Base-by-base conservation (phyloP, 768 basidiomycete genomes). In the Leccinum fibrillosum region DNA sequence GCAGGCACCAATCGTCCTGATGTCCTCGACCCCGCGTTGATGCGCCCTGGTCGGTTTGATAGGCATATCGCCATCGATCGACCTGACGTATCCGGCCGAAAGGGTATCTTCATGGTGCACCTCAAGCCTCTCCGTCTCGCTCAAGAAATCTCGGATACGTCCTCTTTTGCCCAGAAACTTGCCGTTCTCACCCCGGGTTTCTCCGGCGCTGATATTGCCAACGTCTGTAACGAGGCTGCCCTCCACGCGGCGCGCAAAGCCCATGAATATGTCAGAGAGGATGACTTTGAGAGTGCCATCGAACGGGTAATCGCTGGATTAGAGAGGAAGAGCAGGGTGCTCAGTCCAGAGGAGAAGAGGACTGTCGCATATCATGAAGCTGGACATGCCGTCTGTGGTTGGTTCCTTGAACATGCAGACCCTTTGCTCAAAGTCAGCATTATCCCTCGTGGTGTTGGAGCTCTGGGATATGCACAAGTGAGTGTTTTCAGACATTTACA, bases 281-380 rank as follows among this genome's bases (percentile, higher is more conserved):
- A 79, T 25, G 91, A 99, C 75, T 99, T 99, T 70, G 96, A 98
- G 68, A 92, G 90, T 49, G 95, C 97, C 9, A 98, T 99, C 62
- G 97, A 99, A 78, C 85, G 97, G 42, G 97, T 99, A 35, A 95
- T 98, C 62, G 96, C 94, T 56, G 97, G 97, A 30, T 76, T 98
- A 65, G 97, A 98, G 81, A 83, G 93, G 70, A 99, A 98, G 83
- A 93, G 89, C 63, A 80, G 95, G 57, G 90, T 98, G 28, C 78
- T 99, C 48, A 94, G 91, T 66, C 82, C 86, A 23, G 94, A 97
- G 65, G 97, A 99, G 82, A 99, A 99, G 86, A 95, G 88, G 77
- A 98, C 91, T 0, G 95, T 98, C 45, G 97, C 97, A 8, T 98
- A 98, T 72, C 97, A 99, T 69, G 97, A 99, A 79, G 97, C 97